A percentile compares a stretch with the other conserved stretches of the same genome.
Evolutionary conservation across 2,329 filamentous ascomycete species (phyloP).

Genomic region (Diaporthe citri): DNA sequence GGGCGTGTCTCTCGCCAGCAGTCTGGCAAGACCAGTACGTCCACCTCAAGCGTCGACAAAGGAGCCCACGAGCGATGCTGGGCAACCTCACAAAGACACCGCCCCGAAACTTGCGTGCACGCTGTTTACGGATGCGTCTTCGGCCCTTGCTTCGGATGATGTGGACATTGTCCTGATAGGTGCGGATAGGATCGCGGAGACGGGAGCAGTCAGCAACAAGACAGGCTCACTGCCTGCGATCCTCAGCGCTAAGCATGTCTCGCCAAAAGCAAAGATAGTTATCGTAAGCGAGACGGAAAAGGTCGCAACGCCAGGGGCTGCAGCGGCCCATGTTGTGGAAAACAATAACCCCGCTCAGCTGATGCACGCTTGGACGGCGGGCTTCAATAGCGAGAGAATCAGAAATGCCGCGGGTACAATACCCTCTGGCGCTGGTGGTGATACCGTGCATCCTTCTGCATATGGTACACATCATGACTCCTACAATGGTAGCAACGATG

Average conservation of each 20-base stretch:
- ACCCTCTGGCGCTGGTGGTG: constrained; percentile 21
- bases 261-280: constrained; percentile 61
- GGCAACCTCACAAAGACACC: constrained; percentile 12
- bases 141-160: constrained; percentile 63
- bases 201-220: constrained; percentile 75
- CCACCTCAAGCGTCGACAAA: constrained; percentile 42
- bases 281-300: constrained; percentile 73
- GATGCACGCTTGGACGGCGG: constrained; percentile 57
- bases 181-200: constrained; percentile 70
- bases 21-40: constrained; percentile 49
- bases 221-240: constrained; percentile 72
- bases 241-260: constrained; percentile 64
- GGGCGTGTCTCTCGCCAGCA: constrained; percentile 68
- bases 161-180: constrained; percentile 73
- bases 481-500: constrained; percentile 36
- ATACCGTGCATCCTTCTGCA: background rate
- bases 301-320: constrained; percentile 61
- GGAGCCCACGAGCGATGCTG: constrained; percentile 37
- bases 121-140: constrained; percentile 71
- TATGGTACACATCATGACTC: constrained; percentile 35
- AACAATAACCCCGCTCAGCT: constrained; percentile 68
- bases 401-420: constrained; percentile 41
- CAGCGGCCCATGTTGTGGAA: constrained; percentile 59
- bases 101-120: constrained; percentile 54
- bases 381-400: constrained; percentile 45